phyloP scores from a whole-genome alignment of 805 yeast species.

The Candida nonsorbophila region DNA sequence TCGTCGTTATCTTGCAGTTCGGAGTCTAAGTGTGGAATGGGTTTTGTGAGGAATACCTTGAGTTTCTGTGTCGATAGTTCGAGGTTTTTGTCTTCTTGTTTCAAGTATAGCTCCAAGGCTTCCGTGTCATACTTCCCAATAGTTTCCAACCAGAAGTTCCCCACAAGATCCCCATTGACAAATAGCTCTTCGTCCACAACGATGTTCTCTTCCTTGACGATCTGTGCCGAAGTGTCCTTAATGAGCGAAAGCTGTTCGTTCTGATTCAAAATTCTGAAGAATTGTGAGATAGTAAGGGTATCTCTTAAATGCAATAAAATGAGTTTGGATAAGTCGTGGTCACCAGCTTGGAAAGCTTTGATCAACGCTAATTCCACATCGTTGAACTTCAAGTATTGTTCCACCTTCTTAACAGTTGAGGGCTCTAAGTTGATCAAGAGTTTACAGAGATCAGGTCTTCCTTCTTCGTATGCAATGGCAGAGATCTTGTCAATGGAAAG shows the following conservation, averaged over 20 bases:
- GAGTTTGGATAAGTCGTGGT: constrained; percentile 54
- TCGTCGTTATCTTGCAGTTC: constrained; percentile 8
- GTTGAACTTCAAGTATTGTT: constrained; percentile 60
- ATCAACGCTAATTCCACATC: constrained; percentile 64
- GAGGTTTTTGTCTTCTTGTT: constrained; percentile 23
- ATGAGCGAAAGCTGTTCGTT: constrained; percentile 26
- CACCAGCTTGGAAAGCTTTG: constrained; percentile 58
- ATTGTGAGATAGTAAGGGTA: constrained; percentile 56
- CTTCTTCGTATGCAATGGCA: constrained; percentile 71
- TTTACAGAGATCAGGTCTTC: constrained; percentile 65
- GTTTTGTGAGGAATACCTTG: constrained; percentile 13
- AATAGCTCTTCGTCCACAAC: constrained; percentile 14
- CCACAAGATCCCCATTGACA: constrained; percentile 33
- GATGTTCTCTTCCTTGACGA: constrained; percentile 7
- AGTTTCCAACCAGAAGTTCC: constrained; percentile 30
- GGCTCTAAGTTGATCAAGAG: constrained; percentile 67
- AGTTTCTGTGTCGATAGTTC: constrained; percentile 15
- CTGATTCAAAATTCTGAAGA: constrained; percentile 60
- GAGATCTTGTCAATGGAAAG: constrained; percentile 56
- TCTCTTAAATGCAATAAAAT: constrained; percentile 52
- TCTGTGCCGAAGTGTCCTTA: constrained; percentile 24
- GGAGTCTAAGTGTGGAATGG: too few relatives aligned
- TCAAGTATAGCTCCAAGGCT: constrained; percentile 21
- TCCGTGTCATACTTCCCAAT: constrained; percentile 19
- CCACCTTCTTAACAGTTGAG: constrained; percentile 51